Percentiles rank a stretch among this genome's conserved stretches.
phyloP scores from a whole-genome alignment of 169 alveolate species.

The Cryptosporidium meleagridis region DNA sequence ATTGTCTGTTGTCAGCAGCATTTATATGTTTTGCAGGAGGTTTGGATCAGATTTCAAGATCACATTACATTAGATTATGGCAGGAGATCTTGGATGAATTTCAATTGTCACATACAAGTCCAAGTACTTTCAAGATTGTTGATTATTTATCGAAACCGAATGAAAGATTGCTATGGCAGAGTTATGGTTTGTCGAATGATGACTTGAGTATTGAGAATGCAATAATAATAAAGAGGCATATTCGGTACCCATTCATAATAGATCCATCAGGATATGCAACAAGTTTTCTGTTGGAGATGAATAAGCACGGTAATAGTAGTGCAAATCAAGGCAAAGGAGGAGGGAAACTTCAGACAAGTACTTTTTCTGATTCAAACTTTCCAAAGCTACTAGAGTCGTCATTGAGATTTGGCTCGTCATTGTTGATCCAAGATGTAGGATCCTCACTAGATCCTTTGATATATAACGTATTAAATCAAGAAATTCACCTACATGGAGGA shows the following conservation, averaged over 20 bases:
- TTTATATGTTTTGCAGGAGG: slow-evolving; percentile 81
- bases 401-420: slow-evolving; percentile 95
- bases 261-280: slow-evolving; percentile 97
- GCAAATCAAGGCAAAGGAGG: not conserved
- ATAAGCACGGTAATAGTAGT: slow-evolving; percentile 2
- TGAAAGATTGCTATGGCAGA: slow-evolving; percentile 88
- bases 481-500: slow-evolving; percentile 96
- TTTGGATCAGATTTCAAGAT: slow-evolving; percentile 48
- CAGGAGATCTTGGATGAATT: slow-evolving; percentile 78
- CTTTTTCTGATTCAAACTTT: slow-evolving; percentile 88
- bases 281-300: slow-evolving; percentile 79
- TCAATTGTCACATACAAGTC: slow-evolving; percentile 84
- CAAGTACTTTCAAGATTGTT: slow-evolving; percentile 85
- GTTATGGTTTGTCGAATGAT: slow-evolving; percentile 94
- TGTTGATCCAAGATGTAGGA: slow-evolving; percentile 95
- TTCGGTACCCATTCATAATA: slow-evolving; percentile 94
- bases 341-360: slow-evolving; percentile 34
- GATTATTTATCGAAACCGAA: slow-evolving; percentile 95
- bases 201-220: slow-evolving; percentile 97
- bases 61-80: slow-evolving; percentile 71
- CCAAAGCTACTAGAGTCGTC: slow-evolving; percentile 93
- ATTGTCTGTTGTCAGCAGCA: slow-evolving; percentile 94
- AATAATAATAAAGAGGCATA: slow-evolving; percentile 87
- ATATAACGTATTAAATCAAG: slow-evolving; percentile 94
- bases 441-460: slow-evolving; percentile 87